Conservation (phyloP, 306 rosid genomes). For the Lablab purpureus region DNA sequence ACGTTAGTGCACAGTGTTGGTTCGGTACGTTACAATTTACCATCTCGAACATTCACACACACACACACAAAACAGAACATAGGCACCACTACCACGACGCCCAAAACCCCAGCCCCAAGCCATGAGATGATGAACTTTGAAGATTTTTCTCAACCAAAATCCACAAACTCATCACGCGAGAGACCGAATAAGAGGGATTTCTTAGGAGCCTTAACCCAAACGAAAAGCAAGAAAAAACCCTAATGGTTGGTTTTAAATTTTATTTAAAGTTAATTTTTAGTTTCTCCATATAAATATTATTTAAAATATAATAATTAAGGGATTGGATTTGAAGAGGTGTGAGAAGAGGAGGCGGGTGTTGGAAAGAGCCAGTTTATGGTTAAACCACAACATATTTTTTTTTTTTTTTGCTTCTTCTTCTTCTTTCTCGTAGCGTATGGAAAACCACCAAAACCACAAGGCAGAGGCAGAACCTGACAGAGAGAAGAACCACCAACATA, state of each 20-base stretch:
- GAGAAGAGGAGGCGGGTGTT: constrained; percentile 51
- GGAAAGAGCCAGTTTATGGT: constrained; percentile 45
- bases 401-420: not conserved
- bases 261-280: not conserved
- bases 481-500: constrained; percentile 28
- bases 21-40: not conserved
- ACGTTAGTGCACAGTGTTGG: constrained; percentile 42
- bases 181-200: not conserved
- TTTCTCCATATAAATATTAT: not conserved
- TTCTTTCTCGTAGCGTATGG: constrained; percentile 49
- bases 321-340: constrained; percentile 55
- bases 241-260: constrained; percentile 1
- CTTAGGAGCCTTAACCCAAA: constrained; percentile 1
- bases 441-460: constrained; percentile 50
- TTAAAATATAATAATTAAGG: constrained; percentile 7
- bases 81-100: not conserved
- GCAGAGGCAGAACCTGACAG: constrained; percentile 32
- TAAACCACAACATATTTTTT: constrained; percentile 39
- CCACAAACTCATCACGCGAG: not conserved
- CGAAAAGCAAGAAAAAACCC: constrained; percentile 21
- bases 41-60: not conserved
- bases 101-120: not conserved
- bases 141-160: not conserved
- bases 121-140: not conserved
- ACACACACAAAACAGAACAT: not conserved